Evolutionary conservation across 2,329 filamentous ascomycete species (phyloP), one percentile per base, ranked within the genome.

Genomic region (Grosmannia serpens): DNA sequence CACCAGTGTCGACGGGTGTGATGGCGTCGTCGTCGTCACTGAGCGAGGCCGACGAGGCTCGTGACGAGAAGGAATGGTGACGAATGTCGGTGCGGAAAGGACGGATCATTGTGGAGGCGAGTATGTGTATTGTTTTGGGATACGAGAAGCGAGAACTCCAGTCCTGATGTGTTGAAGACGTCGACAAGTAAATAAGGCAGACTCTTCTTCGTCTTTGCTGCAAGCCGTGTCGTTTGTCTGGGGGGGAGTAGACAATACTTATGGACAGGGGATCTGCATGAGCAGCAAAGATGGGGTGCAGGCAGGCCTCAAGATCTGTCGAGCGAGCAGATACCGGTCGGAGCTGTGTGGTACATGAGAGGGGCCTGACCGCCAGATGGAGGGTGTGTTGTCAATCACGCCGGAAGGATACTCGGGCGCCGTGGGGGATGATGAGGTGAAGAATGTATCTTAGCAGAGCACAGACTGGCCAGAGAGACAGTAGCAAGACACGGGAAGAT

Each of bases 21-120:
- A 64, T 65, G 50, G 62, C 64, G 50, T 65, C 63, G 31, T 62
- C 61, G 50, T 63, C 60, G 58, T 59, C 59, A 20, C 47, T 50
- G 31, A 63, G 59, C 20, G 63, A 64, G 31, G 64, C 58, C 33
- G 61, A 59, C n/a, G 61, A 63, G 29, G 54, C 53, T 22, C 56
- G 50, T 17, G 60, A 61, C 4, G 56, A 57, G 35, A 53, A 38
- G 11, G 57, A 59, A 10, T 11, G 13, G 29, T 50, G 58, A 1
- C 47, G 55, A 38, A 33, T 31, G 33, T 47, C 15, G 5, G 27
- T n/a, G 6, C 47, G 33, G 10, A 38, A 13, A 3, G 11, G 20
- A 38, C 35, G 35, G 38, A 58, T 58, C 11, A 41, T 54, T 35
- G 33, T 27, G 20, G 22, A 15, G 20, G 5, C 7, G 31, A 9